These are phyloP conservation scores for Peronospora destructor DNA, from an alignment of 352 stramenopile species.

Conservation along the genomic window DNA sequence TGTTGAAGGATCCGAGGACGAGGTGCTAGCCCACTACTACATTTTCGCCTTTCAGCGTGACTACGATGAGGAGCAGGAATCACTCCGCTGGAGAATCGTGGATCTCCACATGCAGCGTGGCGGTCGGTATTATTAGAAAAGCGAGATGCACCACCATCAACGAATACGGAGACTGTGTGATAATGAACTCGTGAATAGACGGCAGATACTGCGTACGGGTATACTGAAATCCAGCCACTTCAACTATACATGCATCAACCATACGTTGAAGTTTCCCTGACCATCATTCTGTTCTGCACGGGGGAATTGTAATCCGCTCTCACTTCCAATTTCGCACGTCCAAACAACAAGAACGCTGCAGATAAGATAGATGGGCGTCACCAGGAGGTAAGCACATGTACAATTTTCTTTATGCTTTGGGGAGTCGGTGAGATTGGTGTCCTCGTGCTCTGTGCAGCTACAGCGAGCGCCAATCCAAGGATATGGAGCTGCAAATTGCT, in stretches of 20 bases:
- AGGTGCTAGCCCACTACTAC: conserved; percentile 97
- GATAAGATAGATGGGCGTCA: conserved; percentile 10
- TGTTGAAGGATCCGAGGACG: conserved; percentile 93
- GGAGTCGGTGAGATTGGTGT: neutral
- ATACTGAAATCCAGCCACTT: conserved; percentile 12
- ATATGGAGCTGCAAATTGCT: conserved; percentile 19
- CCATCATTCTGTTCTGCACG: conserved; percentile 30
- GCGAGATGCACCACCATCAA: neutral
- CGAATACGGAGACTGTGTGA: neutral
- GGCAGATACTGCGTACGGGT: conserved; percentile 9
- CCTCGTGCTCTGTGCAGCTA: neutral
- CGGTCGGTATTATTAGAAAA: conserved; percentile 69
- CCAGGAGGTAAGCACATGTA: conserved; percentile 9
- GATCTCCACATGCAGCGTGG: conserved; percentile 84
- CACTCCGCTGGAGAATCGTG: conserved; percentile 80
- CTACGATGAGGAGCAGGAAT: conserved; percentile 91
- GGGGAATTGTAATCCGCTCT: neutral
- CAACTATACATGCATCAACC: conserved; percentile 15
- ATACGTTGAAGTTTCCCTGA: conserved; percentile 27
- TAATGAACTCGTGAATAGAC: conserved; percentile 23
- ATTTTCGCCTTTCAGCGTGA: conserved; percentile 96
- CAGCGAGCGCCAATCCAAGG: conserved; percentile 22
- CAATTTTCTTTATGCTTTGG: neutral
- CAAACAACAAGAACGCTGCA: neutral
- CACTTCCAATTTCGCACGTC: conserved; percentile 8